These are phyloP conservation scores for Basipetospora sp. DNA, from an alignment of 2,329 filamentous ascomycete species.

Conservation along the genomic window DNA sequence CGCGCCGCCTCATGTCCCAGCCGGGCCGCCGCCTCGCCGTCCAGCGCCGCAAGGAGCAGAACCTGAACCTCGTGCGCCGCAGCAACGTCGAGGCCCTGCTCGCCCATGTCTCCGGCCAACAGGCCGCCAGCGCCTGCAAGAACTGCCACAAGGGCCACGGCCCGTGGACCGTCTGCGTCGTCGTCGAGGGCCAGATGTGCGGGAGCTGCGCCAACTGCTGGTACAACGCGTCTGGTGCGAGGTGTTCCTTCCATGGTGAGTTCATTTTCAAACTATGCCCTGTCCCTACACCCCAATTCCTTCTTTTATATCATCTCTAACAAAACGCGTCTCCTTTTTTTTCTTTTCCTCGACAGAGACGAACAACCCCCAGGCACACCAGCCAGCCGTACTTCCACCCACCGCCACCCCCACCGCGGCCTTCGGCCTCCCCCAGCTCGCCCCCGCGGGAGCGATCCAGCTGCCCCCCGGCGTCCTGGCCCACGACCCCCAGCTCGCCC, in stretches of 20 bases:
- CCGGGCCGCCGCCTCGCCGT: constrained; percentile 33
- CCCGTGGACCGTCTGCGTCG: constrained; percentile 43
- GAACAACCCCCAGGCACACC: constrained; percentile 25
- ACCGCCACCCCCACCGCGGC: constrained; percentile 4
- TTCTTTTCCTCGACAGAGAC: constrained; percentile 22
- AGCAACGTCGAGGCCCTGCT: constrained; percentile 47
- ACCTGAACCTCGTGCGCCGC: constrained; percentile 39
- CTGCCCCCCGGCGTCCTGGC: constrained; percentile 5
- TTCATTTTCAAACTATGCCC: constrained; percentile 4
- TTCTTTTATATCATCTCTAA: background rate
- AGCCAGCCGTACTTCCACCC: constrained; percentile 11
- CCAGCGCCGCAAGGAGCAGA: constrained; percentile 39
- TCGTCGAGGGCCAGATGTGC: constrained; percentile 46
- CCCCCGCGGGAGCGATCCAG: constrained; percentile 3
- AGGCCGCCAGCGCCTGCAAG: constrained; percentile 36
- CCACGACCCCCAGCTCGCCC: constrained; percentile 6
- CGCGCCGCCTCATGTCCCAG: constrained; percentile 36
- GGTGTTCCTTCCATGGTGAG: constrained; percentile 47
- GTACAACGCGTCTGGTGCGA: constrained; percentile 46
- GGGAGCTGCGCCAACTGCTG: constrained; percentile 49
- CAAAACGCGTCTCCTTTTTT: background rate
- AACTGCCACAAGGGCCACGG: constrained; percentile 47
- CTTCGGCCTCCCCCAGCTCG: constrained; percentile 6
- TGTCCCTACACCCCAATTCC: background rate
- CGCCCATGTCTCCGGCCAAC: constrained; percentile 39